phyloP scores from a whole-genome alignment of 2,329 filamentous ascomycete species.

The Graphiopsis chlorocephala region DNA sequence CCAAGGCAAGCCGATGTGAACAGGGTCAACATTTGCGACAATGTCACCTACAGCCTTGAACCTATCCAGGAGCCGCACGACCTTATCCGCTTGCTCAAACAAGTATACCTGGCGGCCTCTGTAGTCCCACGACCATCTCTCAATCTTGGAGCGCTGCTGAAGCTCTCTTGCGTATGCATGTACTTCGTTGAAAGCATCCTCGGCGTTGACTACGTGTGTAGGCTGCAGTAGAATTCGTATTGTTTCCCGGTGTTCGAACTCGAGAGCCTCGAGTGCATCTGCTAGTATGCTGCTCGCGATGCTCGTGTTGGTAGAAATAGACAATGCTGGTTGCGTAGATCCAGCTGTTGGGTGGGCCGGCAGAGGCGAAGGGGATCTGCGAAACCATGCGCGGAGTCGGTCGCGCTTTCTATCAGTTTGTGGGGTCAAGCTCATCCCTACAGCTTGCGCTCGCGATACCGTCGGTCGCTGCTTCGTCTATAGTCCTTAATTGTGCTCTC shows the following conservation, averaged over 20 bases:
- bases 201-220: background rate
- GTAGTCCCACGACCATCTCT: constrained; percentile 9
- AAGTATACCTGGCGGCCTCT: constrained; percentile 7
- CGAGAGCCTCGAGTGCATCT: constrained; percentile 9
- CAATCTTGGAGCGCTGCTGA: background rate
- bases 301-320: constrained; percentile 24
- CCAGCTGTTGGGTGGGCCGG: background rate
- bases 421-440: background rate
- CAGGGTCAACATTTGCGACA: constrained; percentile 8
- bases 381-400: background rate
- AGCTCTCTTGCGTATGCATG: background rate
- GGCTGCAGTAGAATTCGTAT: background rate
- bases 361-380: background rate
- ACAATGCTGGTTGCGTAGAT: constrained; percentile 17
- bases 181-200: background rate
- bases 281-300: constrained; percentile 7
- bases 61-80: background rate
- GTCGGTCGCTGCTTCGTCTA: background rate
- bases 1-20: constrained; percentile 11
- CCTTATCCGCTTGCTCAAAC: background rate
- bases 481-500: background rate
- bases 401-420: background rate
- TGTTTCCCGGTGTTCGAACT: background rate
- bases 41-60: constrained; percentile 9
- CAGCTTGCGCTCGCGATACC: background rate